phyloP scores from a whole-genome alignment of 2,329 filamentous ascomycete genomes.

The Taxawa tesnikishii region DNA sequence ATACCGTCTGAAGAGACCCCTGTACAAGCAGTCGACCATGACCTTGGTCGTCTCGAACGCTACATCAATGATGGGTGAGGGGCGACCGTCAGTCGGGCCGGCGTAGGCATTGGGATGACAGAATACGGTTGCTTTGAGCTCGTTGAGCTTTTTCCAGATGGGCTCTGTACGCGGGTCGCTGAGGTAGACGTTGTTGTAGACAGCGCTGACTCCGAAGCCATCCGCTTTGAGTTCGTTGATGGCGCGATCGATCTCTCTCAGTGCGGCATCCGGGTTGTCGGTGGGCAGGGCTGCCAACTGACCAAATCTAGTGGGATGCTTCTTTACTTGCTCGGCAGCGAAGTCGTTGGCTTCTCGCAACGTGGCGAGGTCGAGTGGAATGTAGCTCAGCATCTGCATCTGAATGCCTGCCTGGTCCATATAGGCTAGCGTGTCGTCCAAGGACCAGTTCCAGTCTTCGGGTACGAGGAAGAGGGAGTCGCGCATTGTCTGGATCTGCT shows the following conservation, averaged over 20 bases:
- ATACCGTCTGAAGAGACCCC: background rate
- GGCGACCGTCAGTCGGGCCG: background rate
- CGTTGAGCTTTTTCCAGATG: background rate
- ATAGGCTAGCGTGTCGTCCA: slow-evolving; percentile 1
- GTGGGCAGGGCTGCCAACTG: background rate
- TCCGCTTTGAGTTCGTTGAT: background rate
- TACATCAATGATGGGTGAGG: background rate
- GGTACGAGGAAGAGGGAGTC: slow-evolving; percentile 1
- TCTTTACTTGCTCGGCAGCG: background rate
- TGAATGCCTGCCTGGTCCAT: slow-evolving; percentile 1
- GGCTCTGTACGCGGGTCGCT: background rate
- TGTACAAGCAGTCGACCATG: background rate
- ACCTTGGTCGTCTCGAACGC: slow-evolving; percentile 1
- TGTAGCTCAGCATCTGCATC: slow-evolving; percentile 1
- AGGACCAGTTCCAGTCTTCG: background rate
- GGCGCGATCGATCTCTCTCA: background rate
- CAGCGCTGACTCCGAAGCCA: background rate
- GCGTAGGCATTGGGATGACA: background rate
- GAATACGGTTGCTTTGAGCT: slow-evolving; percentile 1
- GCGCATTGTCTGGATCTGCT: background rate
- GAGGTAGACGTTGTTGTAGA: background rate
- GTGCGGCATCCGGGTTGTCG: background rate
- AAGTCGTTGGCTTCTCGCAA: slow-evolving; percentile 1
- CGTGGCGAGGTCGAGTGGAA: background rate
- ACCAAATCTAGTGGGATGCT: slow-evolving; percentile 1